Evolutionary conservation across 2,329 filamentous ascomycete species (phyloP).

Genomic region (Didymellaceae sp.): DNA sequence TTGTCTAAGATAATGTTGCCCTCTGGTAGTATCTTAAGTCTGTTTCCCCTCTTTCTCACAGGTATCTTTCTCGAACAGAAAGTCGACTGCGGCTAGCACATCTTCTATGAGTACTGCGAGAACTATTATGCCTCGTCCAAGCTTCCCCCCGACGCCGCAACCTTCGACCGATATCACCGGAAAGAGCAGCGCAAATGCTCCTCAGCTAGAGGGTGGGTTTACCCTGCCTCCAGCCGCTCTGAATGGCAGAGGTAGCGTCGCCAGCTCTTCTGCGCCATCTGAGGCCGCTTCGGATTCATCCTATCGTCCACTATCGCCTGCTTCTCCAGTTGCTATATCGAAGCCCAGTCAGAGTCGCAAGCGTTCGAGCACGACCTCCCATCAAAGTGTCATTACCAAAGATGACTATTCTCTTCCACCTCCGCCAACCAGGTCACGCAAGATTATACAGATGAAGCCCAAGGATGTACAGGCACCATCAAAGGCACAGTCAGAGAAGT

Average conservation of each 20-base stretch:
- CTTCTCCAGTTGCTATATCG: slow-evolving; percentile 42
- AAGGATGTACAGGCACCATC: slow-evolving; percentile 38
- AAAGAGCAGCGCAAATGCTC: slow-evolving; percentile 68
- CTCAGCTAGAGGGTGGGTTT: slow-evolving; percentile 71
- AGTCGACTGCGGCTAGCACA: slow-evolving; percentile 16
- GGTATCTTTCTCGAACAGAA: slow-evolving; percentile 6
- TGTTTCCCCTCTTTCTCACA: slow-evolving; percentile 18
- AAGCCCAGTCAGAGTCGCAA: slow-evolving; percentile 42
- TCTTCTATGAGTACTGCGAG: slow-evolving; percentile 27
- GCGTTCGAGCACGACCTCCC: slow-evolving; percentile 36
- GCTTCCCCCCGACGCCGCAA: slow-evolving; percentile 75
- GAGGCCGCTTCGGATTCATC: slow-evolving; percentile 60
- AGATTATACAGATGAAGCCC: slow-evolving; percentile 98
- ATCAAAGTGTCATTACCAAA: slow-evolving; percentile 55
- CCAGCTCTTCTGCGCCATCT: slow-evolving; percentile 55
- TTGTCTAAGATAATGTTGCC: slow-evolving; percentile 30
- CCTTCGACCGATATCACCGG: slow-evolving; percentile 81
- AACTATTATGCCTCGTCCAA: slow-evolving; percentile 65
- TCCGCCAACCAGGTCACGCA: slow-evolving; percentile 87
- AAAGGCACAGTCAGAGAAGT: slow-evolving; percentile 28
- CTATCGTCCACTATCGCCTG: slow-evolving; percentile 56
- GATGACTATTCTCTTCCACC: slow-evolving; percentile 83
- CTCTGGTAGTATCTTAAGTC: slow-evolving; percentile 13
- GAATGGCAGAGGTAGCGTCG: slow-evolving; percentile 52
- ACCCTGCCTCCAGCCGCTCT: slow-evolving; percentile 80